These are phyloP conservation scores for Arthroderma sp. DNA, from an alignment of 2,329 filamentous ascomycete genomes.

Conservation along the genomic window DNA sequence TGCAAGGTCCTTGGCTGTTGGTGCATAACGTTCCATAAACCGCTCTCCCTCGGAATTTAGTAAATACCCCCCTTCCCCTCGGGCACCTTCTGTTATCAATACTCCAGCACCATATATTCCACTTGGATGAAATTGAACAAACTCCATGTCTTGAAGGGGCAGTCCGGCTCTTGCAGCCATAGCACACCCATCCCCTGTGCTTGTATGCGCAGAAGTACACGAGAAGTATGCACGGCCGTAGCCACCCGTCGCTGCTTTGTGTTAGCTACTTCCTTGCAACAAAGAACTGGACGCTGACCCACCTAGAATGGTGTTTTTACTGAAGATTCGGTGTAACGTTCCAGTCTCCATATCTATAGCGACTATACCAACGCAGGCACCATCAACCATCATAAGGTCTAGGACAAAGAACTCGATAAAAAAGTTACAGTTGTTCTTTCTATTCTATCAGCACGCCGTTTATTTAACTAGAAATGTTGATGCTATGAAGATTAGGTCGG, in stretches of 20 bases:
- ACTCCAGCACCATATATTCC: slow-evolving; percentile 88
- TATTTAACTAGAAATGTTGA: slow-evolving; percentile 1
- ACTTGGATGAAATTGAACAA: slow-evolving; percentile 87
- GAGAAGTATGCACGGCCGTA: slow-evolving; percentile 88
- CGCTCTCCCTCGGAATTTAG: slow-evolving; percentile 84
- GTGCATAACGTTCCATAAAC: slow-evolving; percentile 89
- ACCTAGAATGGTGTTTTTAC: slow-evolving; percentile 62
- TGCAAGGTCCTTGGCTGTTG: slow-evolving; percentile 82
- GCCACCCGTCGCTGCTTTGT: slow-evolving; percentile 65
- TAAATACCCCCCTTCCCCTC: slow-evolving; percentile 83
- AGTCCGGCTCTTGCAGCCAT: slow-evolving; percentile 86
- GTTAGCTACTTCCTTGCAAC: neutral
- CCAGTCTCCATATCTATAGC: slow-evolving; percentile 90
- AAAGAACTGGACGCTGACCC: neutral
- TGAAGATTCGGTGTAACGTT: slow-evolving; percentile 76
- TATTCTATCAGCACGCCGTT: neutral
- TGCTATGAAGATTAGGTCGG: neutral
- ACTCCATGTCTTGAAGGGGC: slow-evolving; percentile 86
- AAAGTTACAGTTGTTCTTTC: slow-evolving; percentile 74
- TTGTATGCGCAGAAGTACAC: slow-evolving; percentile 83
- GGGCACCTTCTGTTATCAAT: slow-evolving; percentile 80
- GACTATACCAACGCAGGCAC: slow-evolving; percentile 75
- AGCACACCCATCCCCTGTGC: slow-evolving; percentile 84
- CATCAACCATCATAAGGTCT: slow-evolving; percentile 84
- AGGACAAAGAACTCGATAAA: slow-evolving; percentile 91